Conservation (phyloP, 2,329 filamentous ascomycete species). For the Beauveria sp. region DNA sequence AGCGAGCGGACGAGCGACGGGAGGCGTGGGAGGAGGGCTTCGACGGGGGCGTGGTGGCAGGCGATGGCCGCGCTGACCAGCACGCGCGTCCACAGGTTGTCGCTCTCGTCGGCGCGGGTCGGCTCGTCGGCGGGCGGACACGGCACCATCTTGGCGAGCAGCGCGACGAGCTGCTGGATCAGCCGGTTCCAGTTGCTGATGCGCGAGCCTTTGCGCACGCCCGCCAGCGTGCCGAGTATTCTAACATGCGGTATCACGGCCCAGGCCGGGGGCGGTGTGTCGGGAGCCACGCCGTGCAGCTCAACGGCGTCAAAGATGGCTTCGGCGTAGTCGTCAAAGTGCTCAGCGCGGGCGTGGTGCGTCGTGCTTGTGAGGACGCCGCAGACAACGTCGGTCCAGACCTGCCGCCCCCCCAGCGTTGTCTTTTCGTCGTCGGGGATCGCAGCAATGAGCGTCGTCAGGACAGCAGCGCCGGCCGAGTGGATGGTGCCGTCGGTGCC, state of each 20-base stretch:
- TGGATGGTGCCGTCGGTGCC: conserved; percentile 52
- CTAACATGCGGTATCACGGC: conserved; percentile 41
- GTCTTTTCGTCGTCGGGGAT: conserved; percentile 43
- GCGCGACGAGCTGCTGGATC: conserved; percentile 45
- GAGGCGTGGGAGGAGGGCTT: conserved; percentile 65
- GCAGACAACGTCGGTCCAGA: conserved; percentile 59
- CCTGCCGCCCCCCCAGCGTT: conserved; percentile 35
- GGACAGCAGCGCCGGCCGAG: conserved; percentile 48
- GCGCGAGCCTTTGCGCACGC: conserved; percentile 73
- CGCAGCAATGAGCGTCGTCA: conserved; percentile 42
- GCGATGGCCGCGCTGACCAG: conserved; percentile 56
- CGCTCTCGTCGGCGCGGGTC: conserved; percentile 25
- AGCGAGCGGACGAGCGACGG: conserved; percentile 57
- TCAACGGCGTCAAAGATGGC: conserved; percentile 47
- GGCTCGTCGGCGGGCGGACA: conserved; percentile 30
- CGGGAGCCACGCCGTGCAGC: conserved; percentile 18
- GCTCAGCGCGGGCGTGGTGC: conserved; percentile 70
- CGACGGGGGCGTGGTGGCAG: conserved; percentile 70
- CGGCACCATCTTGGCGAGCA: conserved; percentile 42
- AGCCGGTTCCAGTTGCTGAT: conserved; percentile 64
- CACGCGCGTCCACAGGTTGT: conserved; percentile 48
- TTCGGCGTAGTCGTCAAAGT: conserved; percentile 61
- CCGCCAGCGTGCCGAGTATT: conserved; percentile 62
- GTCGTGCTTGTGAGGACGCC: conserved; percentile 75
- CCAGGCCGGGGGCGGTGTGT: conserved; percentile 22